Percentiles rank a stretch among this genome's conserved stretches.
phyloP scores from a whole-genome alignment of 768 basidiomycete species.

The Melanogaster broomeanus region DNA sequence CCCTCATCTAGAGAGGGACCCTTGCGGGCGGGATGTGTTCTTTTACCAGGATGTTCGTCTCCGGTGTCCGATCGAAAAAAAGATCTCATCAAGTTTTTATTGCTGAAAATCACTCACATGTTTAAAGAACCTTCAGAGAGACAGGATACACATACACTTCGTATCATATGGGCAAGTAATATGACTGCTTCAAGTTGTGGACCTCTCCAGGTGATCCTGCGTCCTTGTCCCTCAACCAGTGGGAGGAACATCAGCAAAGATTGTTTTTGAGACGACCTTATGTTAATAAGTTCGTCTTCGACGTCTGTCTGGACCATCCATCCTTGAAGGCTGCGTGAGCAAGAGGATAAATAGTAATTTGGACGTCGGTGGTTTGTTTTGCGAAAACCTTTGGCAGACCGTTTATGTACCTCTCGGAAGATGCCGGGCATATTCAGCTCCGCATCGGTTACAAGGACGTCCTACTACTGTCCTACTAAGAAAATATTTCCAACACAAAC shows the following conservation, averaged over 20 bases:
- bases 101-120: slow-evolving; percentile 33
- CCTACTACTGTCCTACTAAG: not conserved
- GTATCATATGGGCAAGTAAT: slow-evolving; percentile 2
- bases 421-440: slow-evolving; percentile 19
- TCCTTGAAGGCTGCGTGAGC: slow-evolving; percentile 47
- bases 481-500: not conserved
- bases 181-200: slow-evolving; percentile 43
- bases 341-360: slow-evolving; percentile 79
- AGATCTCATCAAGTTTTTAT: slow-evolving; percentile 5
- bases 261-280: slow-evolving; percentile 80
- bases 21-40: slow-evolving; percentile 64
- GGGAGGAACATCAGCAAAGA: slow-evolving; percentile 91
- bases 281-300: slow-evolving; percentile 56
- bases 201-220: slow-evolving; percentile 91
- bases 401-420: slow-evolving; percentile 35
- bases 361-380: slow-evolving; percentile 57
- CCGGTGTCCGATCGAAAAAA: slow-evolving; percentile 41
- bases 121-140: not conserved
- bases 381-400: not conserved
- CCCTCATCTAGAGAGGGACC: slow-evolving; percentile 35
- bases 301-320: slow-evolving; percentile 90
- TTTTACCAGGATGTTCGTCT: slow-evolving; percentile 91
- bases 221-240: slow-evolving; percentile 85
- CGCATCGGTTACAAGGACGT: not conserved
- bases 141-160: too few species aligned